phyloP scores from a whole-genome alignment of 805 yeast species.

The Zygosaccharomyces bailii region DNA sequence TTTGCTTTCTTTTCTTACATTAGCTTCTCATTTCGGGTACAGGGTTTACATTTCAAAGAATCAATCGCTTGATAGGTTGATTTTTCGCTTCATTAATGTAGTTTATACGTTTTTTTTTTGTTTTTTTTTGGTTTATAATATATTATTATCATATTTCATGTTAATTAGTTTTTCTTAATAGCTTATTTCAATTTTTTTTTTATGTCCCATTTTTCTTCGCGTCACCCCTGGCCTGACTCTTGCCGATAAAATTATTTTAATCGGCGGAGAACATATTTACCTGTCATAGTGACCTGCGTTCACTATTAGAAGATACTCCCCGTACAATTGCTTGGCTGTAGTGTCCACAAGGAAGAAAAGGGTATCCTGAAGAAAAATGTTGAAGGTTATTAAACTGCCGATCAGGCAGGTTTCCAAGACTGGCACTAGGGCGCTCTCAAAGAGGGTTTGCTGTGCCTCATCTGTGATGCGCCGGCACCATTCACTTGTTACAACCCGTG shows the following conservation, averaged over 20 bases:
- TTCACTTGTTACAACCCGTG: constrained; percentile 1
- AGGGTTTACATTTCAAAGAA: background rate
- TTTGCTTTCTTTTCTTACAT: constrained; percentile 8
- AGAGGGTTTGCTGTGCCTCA: background rate
- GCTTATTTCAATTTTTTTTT: background rate
- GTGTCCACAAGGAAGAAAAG: background rate
- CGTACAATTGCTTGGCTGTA: background rate
- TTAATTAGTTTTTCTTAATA: background rate
- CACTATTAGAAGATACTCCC: background rate
- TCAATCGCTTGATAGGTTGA: background rate
- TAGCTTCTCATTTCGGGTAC: constrained; percentile 1
- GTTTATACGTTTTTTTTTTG: background rate
- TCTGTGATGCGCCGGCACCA: background rate
- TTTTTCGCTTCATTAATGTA: background rate
- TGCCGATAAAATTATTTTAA: constrained; percentile 1
- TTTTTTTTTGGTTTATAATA: too few species aligned
- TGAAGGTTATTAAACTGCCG: background rate
- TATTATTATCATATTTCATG: background rate
- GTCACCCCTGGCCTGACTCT: constrained; percentile 5
- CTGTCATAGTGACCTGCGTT: background rate
- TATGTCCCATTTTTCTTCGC: background rate
- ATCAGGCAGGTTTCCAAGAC: background rate
- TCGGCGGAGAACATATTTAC: background rate
- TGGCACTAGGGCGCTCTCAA: background rate
- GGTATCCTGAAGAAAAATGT: background rate